These are phyloP conservation scores for Candida corydali DNA, from an alignment of 805 yeast species.

Conservation along the genomic window DNA sequence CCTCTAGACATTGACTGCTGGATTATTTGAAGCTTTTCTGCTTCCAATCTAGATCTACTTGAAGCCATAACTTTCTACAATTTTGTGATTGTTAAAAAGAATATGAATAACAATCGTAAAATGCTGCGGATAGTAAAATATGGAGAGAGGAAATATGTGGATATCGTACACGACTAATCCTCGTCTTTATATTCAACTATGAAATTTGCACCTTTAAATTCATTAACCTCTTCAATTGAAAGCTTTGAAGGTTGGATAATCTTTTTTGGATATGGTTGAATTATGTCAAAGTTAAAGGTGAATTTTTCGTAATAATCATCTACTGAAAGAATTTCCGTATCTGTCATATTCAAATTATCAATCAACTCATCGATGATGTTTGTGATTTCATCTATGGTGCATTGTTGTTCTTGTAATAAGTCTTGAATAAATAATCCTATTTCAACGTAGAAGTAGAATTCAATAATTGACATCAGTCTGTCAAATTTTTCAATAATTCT, in stretches of 20 bases:
- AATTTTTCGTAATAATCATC: constrained; percentile 22
- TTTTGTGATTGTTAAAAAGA: background rate
- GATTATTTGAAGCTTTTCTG: constrained; percentile 38
- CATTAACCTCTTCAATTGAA: constrained; percentile 15
- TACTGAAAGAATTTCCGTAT: constrained; percentile 8
- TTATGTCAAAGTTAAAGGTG: constrained; percentile 31
- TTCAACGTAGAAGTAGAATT: constrained; percentile 50
- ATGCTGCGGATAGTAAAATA: background rate
- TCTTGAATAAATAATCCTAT: constrained; percentile 24
- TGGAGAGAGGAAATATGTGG: background rate
- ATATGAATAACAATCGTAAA: background rate
- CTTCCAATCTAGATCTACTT: constrained; percentile 28
- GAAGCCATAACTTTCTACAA: background rate
- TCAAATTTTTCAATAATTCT: constrained; percentile 43
- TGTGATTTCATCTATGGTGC: constrained; percentile 2
- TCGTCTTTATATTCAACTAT: constrained; percentile 31
- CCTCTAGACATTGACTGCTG: constrained; percentile 38
- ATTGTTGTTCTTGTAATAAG: constrained; percentile 6
- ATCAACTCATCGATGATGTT: constrained; percentile 10
- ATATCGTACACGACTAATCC: constrained; percentile 9
- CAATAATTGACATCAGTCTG: constrained; percentile 35
- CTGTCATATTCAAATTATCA: constrained; percentile 8
- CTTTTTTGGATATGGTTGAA: constrained; percentile 41
- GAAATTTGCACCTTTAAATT: constrained; percentile 34
- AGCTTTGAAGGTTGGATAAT: constrained; percentile 14